Evolutionary conservation across 495 filamentous ascomycete genomes (phyloP), one percentile per base, ranked within the genome.

Genomic region (Talaromyces thailandensis): DNA sequence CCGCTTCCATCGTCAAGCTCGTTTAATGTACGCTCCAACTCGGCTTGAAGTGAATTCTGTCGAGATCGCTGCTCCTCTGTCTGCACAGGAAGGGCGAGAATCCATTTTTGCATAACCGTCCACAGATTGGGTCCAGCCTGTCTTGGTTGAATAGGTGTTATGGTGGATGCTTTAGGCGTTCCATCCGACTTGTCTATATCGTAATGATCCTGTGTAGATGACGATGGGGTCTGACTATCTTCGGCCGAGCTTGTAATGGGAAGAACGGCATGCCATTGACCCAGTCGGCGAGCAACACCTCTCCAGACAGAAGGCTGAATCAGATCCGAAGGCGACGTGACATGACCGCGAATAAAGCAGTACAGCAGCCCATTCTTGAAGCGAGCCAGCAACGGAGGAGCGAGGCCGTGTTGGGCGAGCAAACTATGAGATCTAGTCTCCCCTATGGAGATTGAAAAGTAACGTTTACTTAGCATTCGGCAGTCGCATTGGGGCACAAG

Each of bases 301-400:
- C 83, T 86, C 84, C 88, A 97, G 67, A 96, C 82, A 5, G 73
- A 68, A 24, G 87, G 78, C 61, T 81, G 79, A 58, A 87, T 81
- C 67, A 99, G 74, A 71, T 98, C 92, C 64, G 84, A 81, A 40
- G 94, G 88, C 29, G 86, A 82, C 65, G 91, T 92, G 60, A 89
- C 87, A 51, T 80, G 82, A 43, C 94, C 94, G 43, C 81, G 85
- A 31, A 97, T 89, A 73, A 90, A 99, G 61, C 88, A 84, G 76
- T 99, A 99, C 63, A 98, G 82, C 69, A 99, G 88, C 63, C 94
- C 94, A 72, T 99, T 99, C 62, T 92, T 81, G 80, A 99, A 99
- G 63, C 92, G 90, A 12, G 92, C 95, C 55, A 98, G 81, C 5
- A 99, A 80, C 45, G 87, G 80, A 52, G 94, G 95, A 8, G 94